Evolutionary conservation across 495 filamentous ascomycete genomes (phyloP).

Genomic region (Patellaria atrata): DNA sequence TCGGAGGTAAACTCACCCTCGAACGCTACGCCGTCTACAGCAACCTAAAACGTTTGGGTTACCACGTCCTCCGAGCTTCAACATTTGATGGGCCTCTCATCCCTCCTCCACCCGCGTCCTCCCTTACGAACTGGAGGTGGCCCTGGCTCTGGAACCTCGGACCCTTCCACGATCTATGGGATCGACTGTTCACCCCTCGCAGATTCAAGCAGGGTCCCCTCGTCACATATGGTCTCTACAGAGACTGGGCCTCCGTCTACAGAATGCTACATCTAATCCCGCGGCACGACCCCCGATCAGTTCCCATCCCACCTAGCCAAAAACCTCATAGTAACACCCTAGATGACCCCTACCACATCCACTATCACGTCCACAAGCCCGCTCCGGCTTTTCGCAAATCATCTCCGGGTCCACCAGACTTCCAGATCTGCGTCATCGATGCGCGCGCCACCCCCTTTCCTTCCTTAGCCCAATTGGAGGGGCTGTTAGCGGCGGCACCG

Average conservation of each 20-base stretch:
- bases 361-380: slow-evolving; percentile 71
- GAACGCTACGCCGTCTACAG: slow-evolving; percentile 81
- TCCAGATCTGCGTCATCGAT: slow-evolving; percentile 64
- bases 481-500: slow-evolving; percentile 53
- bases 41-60: slow-evolving; percentile 69
- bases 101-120: no score
- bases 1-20: slow-evolving; percentile 48
- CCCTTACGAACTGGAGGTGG: no score
- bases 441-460: slow-evolving; percentile 59
- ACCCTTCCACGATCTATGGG: slow-evolving; percentile 20
- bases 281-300: slow-evolving; percentile 46
- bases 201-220: slow-evolving; percentile 45
- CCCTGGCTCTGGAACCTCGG: slow-evolving; percentile 5
- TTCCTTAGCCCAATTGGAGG: slow-evolving; percentile 51
- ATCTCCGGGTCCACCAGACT: slow-evolving; percentile 62
- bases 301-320: slow-evolving; percentile 6
- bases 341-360: slow-evolving; percentile 47
- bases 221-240: slow-evolving; percentile 60
- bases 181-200: slow-evolving; percentile 7
- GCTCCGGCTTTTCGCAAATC: slow-evolving; percentile 57
- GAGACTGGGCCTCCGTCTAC: slow-evolving; percentile 68
- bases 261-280: slow-evolving; percentile 59
- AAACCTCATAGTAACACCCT: no score
- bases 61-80: slow-evolving; percentile 58
- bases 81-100: slow-evolving; percentile 39